Conservation (phyloP, 345 rosid genomes). For the Hevea brasiliensis region DNA sequence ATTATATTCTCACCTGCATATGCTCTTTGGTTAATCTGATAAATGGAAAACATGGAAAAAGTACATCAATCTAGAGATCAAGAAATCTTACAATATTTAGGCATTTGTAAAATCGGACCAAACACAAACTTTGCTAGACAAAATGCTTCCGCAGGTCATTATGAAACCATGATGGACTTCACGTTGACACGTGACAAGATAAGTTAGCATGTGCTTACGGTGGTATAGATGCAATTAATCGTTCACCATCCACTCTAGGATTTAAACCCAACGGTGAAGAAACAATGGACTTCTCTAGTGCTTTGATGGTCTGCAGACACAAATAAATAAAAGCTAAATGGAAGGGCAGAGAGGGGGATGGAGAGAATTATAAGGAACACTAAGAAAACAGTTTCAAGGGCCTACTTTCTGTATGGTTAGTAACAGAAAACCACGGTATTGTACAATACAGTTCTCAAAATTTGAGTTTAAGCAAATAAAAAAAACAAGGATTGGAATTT, state of each 20-base stretch:
- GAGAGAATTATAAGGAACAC: neutral
- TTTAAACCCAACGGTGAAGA: conserved; percentile 88
- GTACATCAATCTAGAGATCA: neutral
- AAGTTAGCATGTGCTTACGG: conserved; percentile 43
- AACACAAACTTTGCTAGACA: neutral
- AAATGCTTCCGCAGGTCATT: neutral
- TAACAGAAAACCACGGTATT: conserved; percentile 7
- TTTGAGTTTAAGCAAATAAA: neutral
- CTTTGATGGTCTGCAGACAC: conserved; percentile 66
- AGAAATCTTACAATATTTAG: neutral
- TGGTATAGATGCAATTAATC: conserved; percentile 82
- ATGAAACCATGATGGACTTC: neutral
- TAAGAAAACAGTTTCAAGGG: neutral
- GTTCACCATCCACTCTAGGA: conserved; percentile 77
- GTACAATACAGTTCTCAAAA: neutral
- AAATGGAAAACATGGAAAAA: too few species aligned
- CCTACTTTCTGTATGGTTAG: neutral
- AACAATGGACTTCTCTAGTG: conserved; percentile 78
- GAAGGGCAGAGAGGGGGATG: neutral
- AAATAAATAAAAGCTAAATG: neutral
- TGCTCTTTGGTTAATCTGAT: too few species aligned
- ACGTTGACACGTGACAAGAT: neutral
- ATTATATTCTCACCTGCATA: too few species aligned
- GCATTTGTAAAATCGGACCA: neutral
- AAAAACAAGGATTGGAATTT: neutral